Percentiles rank a stretch among this genome's conserved stretches.
Conservation (phyloP, 306 rosid species). For the Corylus americana region DNA sequence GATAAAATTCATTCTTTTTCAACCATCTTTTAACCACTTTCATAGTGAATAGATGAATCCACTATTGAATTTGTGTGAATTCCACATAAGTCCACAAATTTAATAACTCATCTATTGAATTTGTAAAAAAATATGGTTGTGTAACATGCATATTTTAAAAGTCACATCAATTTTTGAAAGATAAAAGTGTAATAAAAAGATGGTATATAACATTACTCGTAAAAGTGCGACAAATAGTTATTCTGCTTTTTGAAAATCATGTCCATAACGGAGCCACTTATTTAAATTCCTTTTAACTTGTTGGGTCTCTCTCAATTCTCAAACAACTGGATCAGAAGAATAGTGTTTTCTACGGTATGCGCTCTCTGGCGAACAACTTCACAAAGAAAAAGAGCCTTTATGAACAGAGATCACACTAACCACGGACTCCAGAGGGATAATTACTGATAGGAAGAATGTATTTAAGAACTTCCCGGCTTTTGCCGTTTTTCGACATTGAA, state of each 20-base stretch:
- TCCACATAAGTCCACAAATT: too few species aligned
- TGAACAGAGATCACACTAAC: background rate
- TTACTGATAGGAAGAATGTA: background rate
- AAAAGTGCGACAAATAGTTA: background rate
- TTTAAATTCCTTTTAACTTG: background rate
- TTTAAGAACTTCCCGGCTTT: slow-evolving; percentile 29
- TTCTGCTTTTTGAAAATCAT: background rate
- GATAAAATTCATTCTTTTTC: too few species aligned
- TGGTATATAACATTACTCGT: too few species aligned
- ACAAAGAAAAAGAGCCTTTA: background rate
- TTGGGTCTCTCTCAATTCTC: background rate
- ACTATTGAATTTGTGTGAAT: too few species aligned
- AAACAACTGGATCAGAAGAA: background rate
- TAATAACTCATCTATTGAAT: too few species aligned
- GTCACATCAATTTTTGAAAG: too few species aligned
- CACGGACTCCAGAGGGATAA: background rate
- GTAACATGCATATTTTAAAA: too few species aligned
- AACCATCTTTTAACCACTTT: too few species aligned
- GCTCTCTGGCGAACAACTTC: background rate
- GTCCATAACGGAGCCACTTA: background rate
- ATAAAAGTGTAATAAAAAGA: too few species aligned
- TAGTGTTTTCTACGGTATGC: background rate
- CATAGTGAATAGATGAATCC: too few species aligned
- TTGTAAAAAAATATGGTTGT: too few species aligned
- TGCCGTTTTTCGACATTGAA: slow-evolving; percentile 67